These are phyloP conservation scores for Penicillium sp. DNA, from an alignment of 2,329 filamentous ascomycete genomes.

Conservation along the genomic window DNA sequence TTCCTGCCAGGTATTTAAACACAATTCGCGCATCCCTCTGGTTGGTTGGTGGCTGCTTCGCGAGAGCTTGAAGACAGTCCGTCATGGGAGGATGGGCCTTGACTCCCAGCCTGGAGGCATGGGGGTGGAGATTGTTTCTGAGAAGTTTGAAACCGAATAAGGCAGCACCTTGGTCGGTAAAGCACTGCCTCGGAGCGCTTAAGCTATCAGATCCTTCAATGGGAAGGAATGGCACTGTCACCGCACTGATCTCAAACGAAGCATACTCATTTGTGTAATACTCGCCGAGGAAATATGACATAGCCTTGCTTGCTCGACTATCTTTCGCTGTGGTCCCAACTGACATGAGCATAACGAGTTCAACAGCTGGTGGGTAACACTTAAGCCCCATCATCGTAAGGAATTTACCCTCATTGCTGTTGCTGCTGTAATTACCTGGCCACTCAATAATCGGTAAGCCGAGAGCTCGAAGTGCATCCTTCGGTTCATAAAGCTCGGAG, in stretches of 20 bases:
- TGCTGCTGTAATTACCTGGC: constrained; percentile 68
- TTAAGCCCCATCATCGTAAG: constrained; percentile 70
- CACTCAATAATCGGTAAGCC: constrained; percentile 76
- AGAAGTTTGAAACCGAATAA: constrained; percentile 80
- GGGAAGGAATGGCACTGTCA: constrained; percentile 65
- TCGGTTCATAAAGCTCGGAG: constrained; percentile 78
- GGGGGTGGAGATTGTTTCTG: constrained; percentile 69
- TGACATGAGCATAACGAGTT: constrained; percentile 76
- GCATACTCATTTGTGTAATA: constrained; percentile 75
- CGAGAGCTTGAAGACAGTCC: constrained; percentile 70
- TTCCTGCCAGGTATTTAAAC: constrained; percentile 80
- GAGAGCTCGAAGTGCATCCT: constrained; percentile 65
- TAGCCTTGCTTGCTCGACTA: constrained; percentile 63
- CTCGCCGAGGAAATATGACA: constrained; percentile 79
- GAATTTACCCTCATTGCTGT: constrained; percentile 71
- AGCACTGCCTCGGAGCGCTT: constrained; percentile 73
- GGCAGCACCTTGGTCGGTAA: constrained; percentile 72
- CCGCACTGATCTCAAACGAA: constrained; percentile 57
- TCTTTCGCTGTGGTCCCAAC: constrained; percentile 55
- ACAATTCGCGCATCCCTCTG: constrained; percentile 65
- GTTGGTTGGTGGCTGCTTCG: constrained; percentile 68
- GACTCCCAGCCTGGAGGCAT: constrained; percentile 85
- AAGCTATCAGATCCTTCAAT: constrained; percentile 64
- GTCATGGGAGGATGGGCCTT: constrained; percentile 74
- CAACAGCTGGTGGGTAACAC: constrained; percentile 65